Percentiles rank a stretch among this genome's conserved stretches.
These are phyloP conservation scores for Agarophyton chilense DNA, from an alignment of 23 red algal species.

Conservation along the genomic window DNA sequence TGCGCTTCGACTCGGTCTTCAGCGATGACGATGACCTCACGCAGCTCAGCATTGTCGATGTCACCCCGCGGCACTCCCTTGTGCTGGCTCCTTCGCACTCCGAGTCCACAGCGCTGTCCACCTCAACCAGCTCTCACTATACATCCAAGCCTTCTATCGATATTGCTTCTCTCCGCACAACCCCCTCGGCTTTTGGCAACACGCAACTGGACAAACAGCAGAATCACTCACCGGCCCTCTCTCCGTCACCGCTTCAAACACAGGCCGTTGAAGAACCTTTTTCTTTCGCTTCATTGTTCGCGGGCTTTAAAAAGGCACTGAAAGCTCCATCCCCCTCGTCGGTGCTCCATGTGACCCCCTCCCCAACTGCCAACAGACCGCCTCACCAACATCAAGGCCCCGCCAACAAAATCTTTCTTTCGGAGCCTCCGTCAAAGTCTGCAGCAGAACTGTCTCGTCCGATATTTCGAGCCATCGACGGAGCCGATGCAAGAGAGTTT, in stretches of 20 bases:
- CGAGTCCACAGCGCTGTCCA: neutral
- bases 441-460: neutral
- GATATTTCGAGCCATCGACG: conserved; percentile 31
- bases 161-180: neutral
- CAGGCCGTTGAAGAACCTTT: neutral
- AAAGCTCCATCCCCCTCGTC: neutral
- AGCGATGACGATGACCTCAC: conserved; percentile 12
- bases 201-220: too few relatives aligned
- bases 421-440: too few relatives aligned
- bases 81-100: neutral
- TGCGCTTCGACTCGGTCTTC: conserved; percentile 23
- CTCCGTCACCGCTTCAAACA: neutral
- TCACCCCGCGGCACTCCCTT: conserved; percentile 1
- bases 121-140: neutral
- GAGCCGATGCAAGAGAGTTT: conserved; percentile 51
- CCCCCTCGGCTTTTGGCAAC: neutral
- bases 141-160: neutral
- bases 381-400: too few relatives aligned
- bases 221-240: neutral
- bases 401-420: too few relatives aligned
- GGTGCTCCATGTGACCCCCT: neutral
- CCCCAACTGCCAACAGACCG: too few relatives aligned
- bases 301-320: conserved; percentile 11
- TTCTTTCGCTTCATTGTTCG: neutral
- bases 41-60: neutral